A percentile compares a stretch with the other conserved stretches of the same genome.
phyloP scores from a whole-genome alignment of 225 moss, liverwort and hornwort species.

The Asterella californica region DNA sequence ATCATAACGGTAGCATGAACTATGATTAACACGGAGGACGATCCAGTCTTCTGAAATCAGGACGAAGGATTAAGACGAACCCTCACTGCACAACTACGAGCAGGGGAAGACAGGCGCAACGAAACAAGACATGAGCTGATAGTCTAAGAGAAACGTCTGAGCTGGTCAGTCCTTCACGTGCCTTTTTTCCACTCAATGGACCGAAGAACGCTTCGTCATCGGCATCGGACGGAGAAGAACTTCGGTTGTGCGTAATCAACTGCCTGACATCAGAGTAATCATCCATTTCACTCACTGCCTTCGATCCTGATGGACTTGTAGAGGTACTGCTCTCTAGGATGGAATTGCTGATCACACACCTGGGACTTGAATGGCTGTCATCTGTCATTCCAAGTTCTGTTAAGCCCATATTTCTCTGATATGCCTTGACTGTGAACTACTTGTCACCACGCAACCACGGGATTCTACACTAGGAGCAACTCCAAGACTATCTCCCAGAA shows the following conservation, averaged over 20 bases:
- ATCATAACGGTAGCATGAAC: neutral
- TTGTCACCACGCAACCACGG: neutral
- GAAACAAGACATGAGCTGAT: neutral
- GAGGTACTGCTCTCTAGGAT: conserved; percentile 39
- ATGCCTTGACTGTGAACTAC: neutral
- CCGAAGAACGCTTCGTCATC: conserved; percentile 44
- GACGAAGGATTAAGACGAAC: neutral
- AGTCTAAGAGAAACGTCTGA: neutral
- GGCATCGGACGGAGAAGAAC: conserved; percentile 42
- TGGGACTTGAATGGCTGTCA: conserved; percentile 37
- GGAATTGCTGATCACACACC: conserved; percentile 50
- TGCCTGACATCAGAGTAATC: conserved; percentile 52
- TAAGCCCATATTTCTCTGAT: neutral
- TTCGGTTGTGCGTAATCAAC: conserved; percentile 46
- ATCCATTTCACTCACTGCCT: conserved; percentile 52
- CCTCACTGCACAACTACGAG: neutral
- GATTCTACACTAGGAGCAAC: neutral
- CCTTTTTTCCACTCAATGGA: conserved; percentile 33
- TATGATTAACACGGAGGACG: neutral
- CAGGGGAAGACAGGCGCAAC: neutral
- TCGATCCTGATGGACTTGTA: conserved; percentile 43
- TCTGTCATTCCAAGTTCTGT: conserved; percentile 24
- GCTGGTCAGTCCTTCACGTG: conserved; percentile 6
- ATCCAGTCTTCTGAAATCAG: neutral
- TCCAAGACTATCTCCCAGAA: neutral